These are phyloP conservation scores for Metschnikowia noctiluminum DNA, from an alignment of 805 yeast species.

Conservation along the genomic window DNA sequence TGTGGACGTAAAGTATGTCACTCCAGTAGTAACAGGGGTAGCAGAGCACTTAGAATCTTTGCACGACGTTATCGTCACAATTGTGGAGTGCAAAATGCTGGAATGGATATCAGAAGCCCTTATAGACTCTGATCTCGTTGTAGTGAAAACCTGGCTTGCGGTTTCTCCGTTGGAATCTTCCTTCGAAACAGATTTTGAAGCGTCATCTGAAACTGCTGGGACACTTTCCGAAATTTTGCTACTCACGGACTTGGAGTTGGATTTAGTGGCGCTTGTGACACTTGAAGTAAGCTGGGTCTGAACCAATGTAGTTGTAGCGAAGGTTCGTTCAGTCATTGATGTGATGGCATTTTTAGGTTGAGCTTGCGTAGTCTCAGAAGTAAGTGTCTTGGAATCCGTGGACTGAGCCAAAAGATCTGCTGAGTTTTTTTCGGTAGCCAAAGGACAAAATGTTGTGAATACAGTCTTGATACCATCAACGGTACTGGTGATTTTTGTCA, in stretches of 20 bases:
- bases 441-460: conserved; percentile 27
- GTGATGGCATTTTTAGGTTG: not conserved
- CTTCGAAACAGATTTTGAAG: too few species aligned
- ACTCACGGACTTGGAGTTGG: too few species aligned
- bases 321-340: too few species aligned
- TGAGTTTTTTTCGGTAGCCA: conserved; percentile 3
- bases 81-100: conserved; percentile 10
- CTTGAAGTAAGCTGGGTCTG: too few species aligned
- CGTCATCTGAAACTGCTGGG: too few species aligned
- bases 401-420: not conserved
- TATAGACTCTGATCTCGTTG: not conserved
- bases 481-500: conserved; percentile 29
- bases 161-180: not conserved
- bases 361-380: not conserved
- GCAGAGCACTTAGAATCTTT: conserved; percentile 23
- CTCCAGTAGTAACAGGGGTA: conserved; percentile 23
- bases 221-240: too few species aligned
- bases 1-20: conserved; percentile 29
- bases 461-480: conserved; percentile 33
- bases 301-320: too few species aligned
- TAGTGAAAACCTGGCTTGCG: not conserved
- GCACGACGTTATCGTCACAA: conserved; percentile 29
- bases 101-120: conserved; percentile 2
- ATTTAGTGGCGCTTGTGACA: too few species aligned
- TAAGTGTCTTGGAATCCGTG: not conserved